A percentile compares a stretch with the other conserved stretches of the same genome.
These are phyloP conservation scores for Primulina eburnea DNA, from an alignment of 257 asterid genomes.

Conservation along the genomic window DNA sequence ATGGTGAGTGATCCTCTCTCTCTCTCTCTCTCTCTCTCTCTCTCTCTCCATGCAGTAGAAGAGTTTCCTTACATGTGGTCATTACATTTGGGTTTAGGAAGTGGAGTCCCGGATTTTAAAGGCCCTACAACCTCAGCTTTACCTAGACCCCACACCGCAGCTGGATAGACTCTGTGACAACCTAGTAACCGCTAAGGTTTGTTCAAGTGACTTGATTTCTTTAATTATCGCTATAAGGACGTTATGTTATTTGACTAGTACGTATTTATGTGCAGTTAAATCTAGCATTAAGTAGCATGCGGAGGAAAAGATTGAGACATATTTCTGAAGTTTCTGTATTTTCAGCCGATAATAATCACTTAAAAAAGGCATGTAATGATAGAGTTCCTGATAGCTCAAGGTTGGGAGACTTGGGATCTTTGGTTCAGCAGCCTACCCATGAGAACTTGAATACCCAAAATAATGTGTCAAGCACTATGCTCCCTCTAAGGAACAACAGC, in stretches of 20 bases:
- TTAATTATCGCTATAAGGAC: background rate
- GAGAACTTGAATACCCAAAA: slow-evolving; percentile 55
- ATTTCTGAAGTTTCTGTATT: slow-evolving; percentile 55
- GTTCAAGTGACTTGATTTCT: slow-evolving; percentile 18
- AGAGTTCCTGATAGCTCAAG: slow-evolving; percentile 66
- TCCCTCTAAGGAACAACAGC: slow-evolving; percentile 58
- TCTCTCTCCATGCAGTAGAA: slow-evolving; percentile 19
- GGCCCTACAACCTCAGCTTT: slow-evolving; percentile 89
- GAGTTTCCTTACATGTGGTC: slow-evolving; percentile 25
- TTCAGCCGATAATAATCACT: slow-evolving; percentile 48
- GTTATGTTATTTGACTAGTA: slow-evolving; percentile 22
- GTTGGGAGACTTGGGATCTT: slow-evolving; percentile 53
- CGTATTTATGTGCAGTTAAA: slow-evolving; percentile 54
- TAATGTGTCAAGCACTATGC: slow-evolving; percentile 51
- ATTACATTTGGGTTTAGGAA: slow-evolving; percentile 61
- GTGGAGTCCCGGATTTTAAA: slow-evolving; percentile 90
- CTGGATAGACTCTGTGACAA: slow-evolving; percentile 56
- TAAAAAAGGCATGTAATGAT: slow-evolving; percentile 62
- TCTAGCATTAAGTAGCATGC: slow-evolving; percentile 58
- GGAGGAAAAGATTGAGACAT: slow-evolving; percentile 70
- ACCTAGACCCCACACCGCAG: slow-evolving; percentile 74
- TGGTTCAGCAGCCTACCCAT: slow-evolving; percentile 52
- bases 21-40: slow-evolving; percentile 24
- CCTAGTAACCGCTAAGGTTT: slow-evolving; percentile 57
- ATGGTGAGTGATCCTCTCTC: slow-evolving; percentile 60